Evolutionary conservation across 305 asterid genomes (phyloP).

Genomic region (Fraxinus albicans): DNA sequence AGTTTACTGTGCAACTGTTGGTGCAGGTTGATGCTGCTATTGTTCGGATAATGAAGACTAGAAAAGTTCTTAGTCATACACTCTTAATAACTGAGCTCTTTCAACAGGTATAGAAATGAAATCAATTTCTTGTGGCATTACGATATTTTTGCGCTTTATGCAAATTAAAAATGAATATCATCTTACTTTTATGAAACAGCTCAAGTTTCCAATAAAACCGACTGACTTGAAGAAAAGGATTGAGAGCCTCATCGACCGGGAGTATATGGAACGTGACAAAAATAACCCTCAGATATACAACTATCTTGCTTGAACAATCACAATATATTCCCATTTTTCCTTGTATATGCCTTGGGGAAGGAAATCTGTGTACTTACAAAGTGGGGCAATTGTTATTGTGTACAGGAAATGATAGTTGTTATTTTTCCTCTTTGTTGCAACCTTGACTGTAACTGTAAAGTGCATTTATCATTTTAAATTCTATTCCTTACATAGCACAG

Average conservation of each 20-base stretch:
- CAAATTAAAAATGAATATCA: not conserved
- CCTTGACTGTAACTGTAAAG: conserved; percentile 27
- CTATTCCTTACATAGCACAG: not conserved
- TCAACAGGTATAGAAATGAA: conserved; percentile 50
- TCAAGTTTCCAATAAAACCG: conserved; percentile 93
- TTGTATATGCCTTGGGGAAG: conserved; percentile 37
- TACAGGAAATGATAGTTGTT: conserved; percentile 34
- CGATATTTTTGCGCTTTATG: conserved; percentile 31
- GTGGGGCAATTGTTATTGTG: conserved; percentile 31
- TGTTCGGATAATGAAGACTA: conserved; percentile 63
- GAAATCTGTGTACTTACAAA: conserved; percentile 1
- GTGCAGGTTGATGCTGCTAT: conserved; percentile 79
- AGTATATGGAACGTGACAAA: conserved; percentile 87
- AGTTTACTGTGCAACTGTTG: conserved; percentile 6
- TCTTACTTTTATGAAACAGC: conserved; percentile 47
- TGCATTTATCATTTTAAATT: not conserved
- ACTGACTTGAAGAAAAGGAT: conserved; percentile 96
- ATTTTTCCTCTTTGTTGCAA: conserved; percentile 19
- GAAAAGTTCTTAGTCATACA: conserved; percentile 63
- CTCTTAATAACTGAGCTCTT: conserved; percentile 64
- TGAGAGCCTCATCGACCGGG: conserved; percentile 95
- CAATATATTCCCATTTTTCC: conserved; percentile 8
- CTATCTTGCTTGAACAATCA: conserved; percentile 49
- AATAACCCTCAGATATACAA: conserved; percentile 88
- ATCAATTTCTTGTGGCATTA: conserved; percentile 24